A percentile compares a stretch with the other conserved stretches of the same genome.
Evolutionary conservation across 192 early-diverging fungal species (phyloP).

Genomic region (Chytriomyces sp.): DNA sequence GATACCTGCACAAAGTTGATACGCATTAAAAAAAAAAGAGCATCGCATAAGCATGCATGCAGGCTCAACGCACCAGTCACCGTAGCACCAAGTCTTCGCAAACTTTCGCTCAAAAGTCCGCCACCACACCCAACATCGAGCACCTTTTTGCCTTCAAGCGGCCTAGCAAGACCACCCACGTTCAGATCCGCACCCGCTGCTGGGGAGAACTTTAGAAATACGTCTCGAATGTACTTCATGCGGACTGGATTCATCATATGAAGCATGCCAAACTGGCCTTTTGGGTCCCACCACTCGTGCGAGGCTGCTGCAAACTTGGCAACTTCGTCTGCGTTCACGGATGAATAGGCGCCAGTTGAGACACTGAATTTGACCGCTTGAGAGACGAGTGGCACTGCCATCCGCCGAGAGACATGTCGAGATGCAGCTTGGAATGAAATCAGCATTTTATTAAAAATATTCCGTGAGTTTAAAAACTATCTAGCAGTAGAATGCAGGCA

Average conservation of each 20-base stretch:
- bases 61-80: conserved; percentile 19
- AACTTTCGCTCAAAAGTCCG: conserved; percentile 84
- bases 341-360: background rate
- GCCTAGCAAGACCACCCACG: conserved; percentile 23
- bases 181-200: background rate
- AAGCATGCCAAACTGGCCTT: conserved; percentile 83
- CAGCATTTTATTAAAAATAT: too few relatives aligned
- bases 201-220: conserved; percentile 10
- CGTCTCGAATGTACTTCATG: conserved; percentile 75
- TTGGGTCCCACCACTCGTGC: conserved; percentile 90
- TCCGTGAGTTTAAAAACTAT: too few relatives aligned
- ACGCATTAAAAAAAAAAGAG: background rate
- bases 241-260: conserved; percentile 62
- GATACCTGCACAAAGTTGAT: conserved; percentile 59
- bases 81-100: conserved; percentile 28
- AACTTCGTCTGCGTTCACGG: conserved; percentile 73
- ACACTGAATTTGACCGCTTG: too few relatives aligned
- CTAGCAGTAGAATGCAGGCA: too few relatives aligned
- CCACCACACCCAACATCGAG: conserved; percentile 96
- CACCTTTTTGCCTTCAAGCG: conserved; percentile 62
- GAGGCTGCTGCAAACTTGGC: conserved; percentile 74
- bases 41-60: background rate
- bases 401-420: too few relatives aligned
- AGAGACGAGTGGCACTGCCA: too few relatives aligned
- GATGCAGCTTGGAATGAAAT: too few relatives aligned